A percentile compares a stretch with the other conserved stretches of the same genome.
phyloP scores from a whole-genome alignment of 306 rosid species.

The Rubus parviflorus region DNA sequence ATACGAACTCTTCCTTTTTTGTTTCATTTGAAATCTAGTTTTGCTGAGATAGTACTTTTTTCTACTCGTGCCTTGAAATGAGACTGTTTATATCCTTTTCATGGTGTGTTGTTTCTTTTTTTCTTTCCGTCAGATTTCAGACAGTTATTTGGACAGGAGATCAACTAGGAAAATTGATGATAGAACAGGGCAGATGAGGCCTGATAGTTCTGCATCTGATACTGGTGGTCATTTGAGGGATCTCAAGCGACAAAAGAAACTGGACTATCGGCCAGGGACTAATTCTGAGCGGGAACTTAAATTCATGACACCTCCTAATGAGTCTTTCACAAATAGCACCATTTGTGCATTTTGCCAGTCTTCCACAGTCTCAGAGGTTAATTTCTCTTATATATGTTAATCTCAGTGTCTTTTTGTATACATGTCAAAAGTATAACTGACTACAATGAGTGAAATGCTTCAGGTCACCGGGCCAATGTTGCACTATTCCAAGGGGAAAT shows the following conservation, averaged over 20 bases:
- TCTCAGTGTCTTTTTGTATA: neutral
- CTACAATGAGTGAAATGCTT: slow-evolving; percentile 14
- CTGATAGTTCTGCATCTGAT: slow-evolving; percentile 54
- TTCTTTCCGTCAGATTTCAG: slow-evolving; percentile 29
- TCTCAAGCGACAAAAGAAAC: slow-evolving; percentile 54
- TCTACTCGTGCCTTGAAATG: neutral
- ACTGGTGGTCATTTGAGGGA: slow-evolving; percentile 52
- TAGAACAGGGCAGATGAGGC: slow-evolving; percentile 36
- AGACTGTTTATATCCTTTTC: neutral
- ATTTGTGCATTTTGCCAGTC: slow-evolving; percentile 89
- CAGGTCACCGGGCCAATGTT: slow-evolving; percentile 80
- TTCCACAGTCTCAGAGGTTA: slow-evolving; percentile 64
- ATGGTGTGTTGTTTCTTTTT: slow-evolving; percentile 22
- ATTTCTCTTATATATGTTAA: neutral
- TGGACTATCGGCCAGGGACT: slow-evolving; percentile 21
- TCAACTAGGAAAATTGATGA: slow-evolving; percentile 33
- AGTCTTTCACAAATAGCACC: slow-evolving; percentile 21
- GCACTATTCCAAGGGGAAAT: slow-evolving; percentile 63
- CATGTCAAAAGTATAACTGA: slow-evolving; percentile 1
- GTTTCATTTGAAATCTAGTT: neutral
- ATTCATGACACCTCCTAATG: slow-evolving; percentile 16
- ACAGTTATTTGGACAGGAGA: slow-evolving; percentile 43
- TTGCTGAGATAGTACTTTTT: neutral
- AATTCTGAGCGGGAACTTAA: slow-evolving; percentile 18
- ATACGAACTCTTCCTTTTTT: neutral